Base-by-base conservation (phyloP, 2,329 filamentous ascomycete species). In the Sclerotinia borealis region DNA sequence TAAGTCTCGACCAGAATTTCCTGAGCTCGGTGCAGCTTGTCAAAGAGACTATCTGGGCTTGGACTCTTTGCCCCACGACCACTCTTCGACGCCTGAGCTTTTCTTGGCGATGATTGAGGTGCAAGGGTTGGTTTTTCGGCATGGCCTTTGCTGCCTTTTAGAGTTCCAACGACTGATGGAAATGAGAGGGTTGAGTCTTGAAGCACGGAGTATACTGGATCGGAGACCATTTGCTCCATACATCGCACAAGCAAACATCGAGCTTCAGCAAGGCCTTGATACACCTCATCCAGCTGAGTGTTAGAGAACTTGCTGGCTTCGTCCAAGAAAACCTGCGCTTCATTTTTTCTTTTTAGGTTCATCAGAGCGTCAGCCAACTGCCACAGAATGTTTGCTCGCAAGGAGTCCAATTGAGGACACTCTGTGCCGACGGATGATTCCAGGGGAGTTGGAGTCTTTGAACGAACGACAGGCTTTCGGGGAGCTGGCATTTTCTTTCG, bases 181-280 rank as follows among this genome's bases (percentile, higher is more conserved):
- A 93, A 89, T 0, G 92, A 96, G 31, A 97, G 87, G 0, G 92
- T 96, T 0, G 95, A 97, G 71, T 99, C 95, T 51, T 93, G 91
- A 19, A 98, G 83, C 11, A 93, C 90, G 22, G 91, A 96, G 75
- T 93, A 96, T 4, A 95, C 89, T 3, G 93, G 88, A 75, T 96
- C 91, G 5, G 84, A 83, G 15, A 87, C 83, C 79, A 96, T 90
- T 71, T 88, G 83, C 52, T 88, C 85, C 70, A 89, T 80, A 66
- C 87, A 89, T 74, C 89, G 83, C 19, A 85, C 81, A 65, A 92
- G 79, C 49, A 90, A 82, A 51, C 88, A 85, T 61, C 85, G 85
- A 25, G 89, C 90, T 63, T 84, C 85, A 13, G 85, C 81, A 61
- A 91, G 80, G 45, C 86, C 83, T 63, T 85, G 76, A 45, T 78